Percentiles rank a stretch among this genome's conserved stretches.
Evolutionary conservation across 768 basidiomycete genomes (phyloP).

Genomic region (Suillus hirtellus): DNA sequence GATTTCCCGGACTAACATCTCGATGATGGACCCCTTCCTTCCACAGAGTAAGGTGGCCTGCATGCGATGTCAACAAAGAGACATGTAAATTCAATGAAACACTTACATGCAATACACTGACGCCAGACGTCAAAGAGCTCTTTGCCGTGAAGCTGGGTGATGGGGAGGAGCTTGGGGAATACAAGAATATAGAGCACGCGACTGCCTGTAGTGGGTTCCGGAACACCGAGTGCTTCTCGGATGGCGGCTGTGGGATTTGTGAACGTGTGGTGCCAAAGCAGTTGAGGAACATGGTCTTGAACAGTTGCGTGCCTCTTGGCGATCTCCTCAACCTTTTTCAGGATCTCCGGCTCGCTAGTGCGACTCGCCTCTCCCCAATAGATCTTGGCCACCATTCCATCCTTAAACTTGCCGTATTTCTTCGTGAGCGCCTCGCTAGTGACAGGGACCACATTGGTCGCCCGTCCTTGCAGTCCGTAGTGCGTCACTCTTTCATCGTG

Average conservation of each 20-base stretch:
- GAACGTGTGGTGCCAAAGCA: background rate
- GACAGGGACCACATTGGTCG: conserved; percentile 4
- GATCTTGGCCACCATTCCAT: background rate
- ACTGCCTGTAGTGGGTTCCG: background rate
- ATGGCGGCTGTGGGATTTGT: background rate
- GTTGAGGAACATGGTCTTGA: background rate
- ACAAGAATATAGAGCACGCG: background rate
- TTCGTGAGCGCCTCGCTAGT: background rate
- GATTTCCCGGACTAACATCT: background rate
- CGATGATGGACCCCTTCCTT: background rate
- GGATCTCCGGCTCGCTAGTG: background rate
- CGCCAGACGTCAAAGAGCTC: background rate
- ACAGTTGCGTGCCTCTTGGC: background rate
- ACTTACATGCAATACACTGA: background rate
- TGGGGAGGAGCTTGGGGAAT: background rate
- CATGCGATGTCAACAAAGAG: background rate
- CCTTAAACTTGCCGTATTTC: background rate
- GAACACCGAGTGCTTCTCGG: background rate
- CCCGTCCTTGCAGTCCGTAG: conserved; percentile 1
- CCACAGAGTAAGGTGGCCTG: background rate
- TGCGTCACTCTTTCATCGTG: conserved; percentile 1
- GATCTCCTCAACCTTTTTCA: background rate
- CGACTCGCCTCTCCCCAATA: background rate
- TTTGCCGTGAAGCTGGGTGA: background rate
- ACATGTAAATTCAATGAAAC: background rate